Evolutionary conservation across 2,329 filamentous ascomycete genomes (phyloP).

Genomic region (Curvularia eragrostidis): DNA sequence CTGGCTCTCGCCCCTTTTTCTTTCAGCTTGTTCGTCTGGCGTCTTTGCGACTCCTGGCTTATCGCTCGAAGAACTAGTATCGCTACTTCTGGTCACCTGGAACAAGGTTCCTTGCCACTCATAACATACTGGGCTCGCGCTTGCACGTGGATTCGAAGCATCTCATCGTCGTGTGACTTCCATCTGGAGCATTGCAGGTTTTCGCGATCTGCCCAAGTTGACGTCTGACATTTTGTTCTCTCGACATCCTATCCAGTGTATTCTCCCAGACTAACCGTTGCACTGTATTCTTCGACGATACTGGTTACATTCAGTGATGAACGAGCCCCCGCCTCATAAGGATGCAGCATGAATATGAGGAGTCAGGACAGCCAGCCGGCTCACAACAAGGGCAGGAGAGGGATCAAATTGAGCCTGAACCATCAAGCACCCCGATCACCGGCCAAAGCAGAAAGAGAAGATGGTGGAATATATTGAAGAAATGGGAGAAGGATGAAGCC

Average conservation of each 20-base stretch:
- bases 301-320: constrained; percentile 2
- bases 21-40: neutral
- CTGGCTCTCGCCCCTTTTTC: constrained; percentile 1
- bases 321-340: neutral
- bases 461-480: constrained; percentile 23
- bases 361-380: neutral
- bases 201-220: neutral
- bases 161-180: neutral
- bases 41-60: neutral
- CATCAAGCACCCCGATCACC: neutral
- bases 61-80: constrained; percentile 17
- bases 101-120: neutral
- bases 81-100: constrained; percentile 20
- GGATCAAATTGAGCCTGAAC: neutral
- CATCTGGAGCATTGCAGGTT: neutral
- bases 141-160: neutral
- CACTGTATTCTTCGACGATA: neutral
- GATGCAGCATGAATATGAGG: constrained; percentile 10
- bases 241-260: neutral
- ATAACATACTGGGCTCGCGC: neutral
- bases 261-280: neutral
- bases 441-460: constrained; percentile 1
- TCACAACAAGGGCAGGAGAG: neutral
- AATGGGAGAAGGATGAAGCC: constrained; percentile 28
- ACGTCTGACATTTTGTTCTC: neutral